Percentiles rank a stretch among this genome's conserved stretches.
Conservation (phyloP, 2,329 filamentous ascomycete species). For the Epichloe sibirici region DNA sequence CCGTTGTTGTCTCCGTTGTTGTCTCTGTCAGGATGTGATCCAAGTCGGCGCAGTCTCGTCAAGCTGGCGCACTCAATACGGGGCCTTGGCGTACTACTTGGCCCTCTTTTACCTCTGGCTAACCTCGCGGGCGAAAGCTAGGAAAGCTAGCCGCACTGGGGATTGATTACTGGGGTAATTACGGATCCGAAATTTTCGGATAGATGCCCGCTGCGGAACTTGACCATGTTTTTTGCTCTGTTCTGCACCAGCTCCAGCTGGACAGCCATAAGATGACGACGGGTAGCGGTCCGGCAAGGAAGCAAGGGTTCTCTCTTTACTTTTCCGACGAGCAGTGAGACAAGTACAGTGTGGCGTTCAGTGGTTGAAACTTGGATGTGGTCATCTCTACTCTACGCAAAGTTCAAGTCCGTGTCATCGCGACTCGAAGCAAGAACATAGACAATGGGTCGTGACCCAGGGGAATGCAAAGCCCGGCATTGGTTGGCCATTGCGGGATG, state of each 20-base stretch:
- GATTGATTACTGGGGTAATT: neutral
- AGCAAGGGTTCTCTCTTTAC: neutral
- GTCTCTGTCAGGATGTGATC: no score
- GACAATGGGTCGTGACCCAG: no score
- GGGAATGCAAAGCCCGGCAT: no score
- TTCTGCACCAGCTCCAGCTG: neutral
- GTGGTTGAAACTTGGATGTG: neutral
- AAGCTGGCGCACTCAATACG: no score
- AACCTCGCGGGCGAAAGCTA: neutral
- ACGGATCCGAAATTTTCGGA: neutral
- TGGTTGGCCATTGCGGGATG: neutral
- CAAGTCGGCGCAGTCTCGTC: no score
- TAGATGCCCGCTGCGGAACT: no score
- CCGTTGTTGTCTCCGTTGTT: no score
- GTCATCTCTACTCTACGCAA: no score
- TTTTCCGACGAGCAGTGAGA: neutral
- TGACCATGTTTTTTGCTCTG: no score
- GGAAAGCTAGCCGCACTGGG: no score
- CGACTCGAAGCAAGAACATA: no score
- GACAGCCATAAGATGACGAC: neutral
- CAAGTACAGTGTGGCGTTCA: neutral
- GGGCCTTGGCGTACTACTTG: neutral
- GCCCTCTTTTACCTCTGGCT: neutral
- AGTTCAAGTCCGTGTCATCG: neutral
- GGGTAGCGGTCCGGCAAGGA: no score